Evolutionary conservation across 495 filamentous ascomycete species (phyloP).

Genomic region (Xylaria cubensis): DNA sequence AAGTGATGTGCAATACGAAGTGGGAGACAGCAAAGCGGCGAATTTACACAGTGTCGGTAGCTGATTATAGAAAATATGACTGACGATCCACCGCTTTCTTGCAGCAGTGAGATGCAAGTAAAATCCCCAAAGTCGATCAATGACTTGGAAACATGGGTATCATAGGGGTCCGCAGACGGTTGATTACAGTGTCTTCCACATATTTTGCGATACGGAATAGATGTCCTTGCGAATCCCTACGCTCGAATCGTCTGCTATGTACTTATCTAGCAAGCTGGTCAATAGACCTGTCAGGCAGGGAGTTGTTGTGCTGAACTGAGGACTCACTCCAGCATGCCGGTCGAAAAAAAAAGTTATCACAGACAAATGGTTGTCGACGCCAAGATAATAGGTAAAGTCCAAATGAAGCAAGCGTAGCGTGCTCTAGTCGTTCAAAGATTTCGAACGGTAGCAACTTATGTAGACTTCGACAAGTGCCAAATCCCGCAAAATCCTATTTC

Average conservation of each 20-base stretch:
- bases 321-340: background rate
- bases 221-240: background rate
- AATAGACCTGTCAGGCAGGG: background rate
- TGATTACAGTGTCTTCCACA: background rate
- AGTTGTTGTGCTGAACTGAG: background rate
- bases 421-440: background rate
- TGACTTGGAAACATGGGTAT: background rate
- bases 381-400: background rate
- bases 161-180: background rate
- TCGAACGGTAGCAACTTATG: background rate
- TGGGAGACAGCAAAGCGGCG: background rate
- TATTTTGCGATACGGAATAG: too few species aligned
- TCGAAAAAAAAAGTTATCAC: background rate
- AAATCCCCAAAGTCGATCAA: constrained; percentile 2
- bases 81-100: constrained; percentile 14
- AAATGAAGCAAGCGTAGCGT: background rate
- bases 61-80: constrained; percentile 8
- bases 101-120: constrained; percentile 9
- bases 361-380: constrained; percentile 3
- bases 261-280: background rate
- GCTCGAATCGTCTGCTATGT: background rate
- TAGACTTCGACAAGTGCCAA: background rate
- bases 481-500: background rate
- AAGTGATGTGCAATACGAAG: constrained; percentile 19
- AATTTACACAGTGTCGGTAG: constrained; percentile 19